These are phyloP conservation scores for Botryococcus braunii DNA, from an alignment of 163 green algal species.

Conservation along the genomic window DNA sequence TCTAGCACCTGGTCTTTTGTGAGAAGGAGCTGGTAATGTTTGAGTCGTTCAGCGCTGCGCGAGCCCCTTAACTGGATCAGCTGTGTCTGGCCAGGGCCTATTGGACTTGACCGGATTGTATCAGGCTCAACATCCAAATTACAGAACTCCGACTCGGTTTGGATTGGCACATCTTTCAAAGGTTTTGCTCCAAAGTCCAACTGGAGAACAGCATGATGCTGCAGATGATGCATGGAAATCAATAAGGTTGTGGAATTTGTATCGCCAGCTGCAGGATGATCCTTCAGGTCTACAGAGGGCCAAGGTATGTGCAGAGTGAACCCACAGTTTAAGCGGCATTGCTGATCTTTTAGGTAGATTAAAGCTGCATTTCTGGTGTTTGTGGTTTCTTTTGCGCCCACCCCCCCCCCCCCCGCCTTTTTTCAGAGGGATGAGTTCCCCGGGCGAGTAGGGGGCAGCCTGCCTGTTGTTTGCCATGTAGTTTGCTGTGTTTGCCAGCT, in stretches of 20 bases:
- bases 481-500: too few relatives aligned
- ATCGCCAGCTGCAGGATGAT: constrained; percentile 43
- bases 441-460: not conserved
- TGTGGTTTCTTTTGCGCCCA: not conserved
- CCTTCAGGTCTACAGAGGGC: constrained; percentile 33
- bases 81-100: constrained; percentile 28
- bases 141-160: constrained; percentile 68
- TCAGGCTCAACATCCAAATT: constrained; percentile 73
- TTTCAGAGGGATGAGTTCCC: not conserved
- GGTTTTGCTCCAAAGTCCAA: constrained; percentile 61
- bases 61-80: too few relatives aligned
- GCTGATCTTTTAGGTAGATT: too few relatives aligned
- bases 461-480: not conserved
- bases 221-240: constrained; percentile 72
- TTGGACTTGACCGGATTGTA: constrained; percentile 81
- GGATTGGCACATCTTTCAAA: constrained; percentile 70
- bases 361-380: too few relatives aligned
- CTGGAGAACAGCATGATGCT: constrained; percentile 45
- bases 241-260: constrained; percentile 78
- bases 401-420: not conserved
- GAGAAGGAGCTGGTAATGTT: too few relatives aligned
- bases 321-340: too few relatives aligned
- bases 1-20: too few relatives aligned
- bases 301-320: too few relatives aligned
- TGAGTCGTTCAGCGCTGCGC: too few relatives aligned